Conservation (phyloP, 148 eudicot species). For the Fagopyrum tataricum region DNA sequence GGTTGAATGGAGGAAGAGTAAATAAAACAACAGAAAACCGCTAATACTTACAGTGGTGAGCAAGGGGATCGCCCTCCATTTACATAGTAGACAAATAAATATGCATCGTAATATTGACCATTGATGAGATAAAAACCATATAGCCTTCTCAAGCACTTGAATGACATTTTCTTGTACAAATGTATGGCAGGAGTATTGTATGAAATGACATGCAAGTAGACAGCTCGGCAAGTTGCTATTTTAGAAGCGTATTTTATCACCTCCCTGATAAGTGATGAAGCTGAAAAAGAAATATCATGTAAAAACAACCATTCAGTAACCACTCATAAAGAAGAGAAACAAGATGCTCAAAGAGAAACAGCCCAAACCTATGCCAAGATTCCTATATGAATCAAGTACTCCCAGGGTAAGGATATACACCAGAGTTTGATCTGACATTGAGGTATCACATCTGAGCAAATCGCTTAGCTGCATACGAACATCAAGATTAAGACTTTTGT, state of each 20-base stretch:
- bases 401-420: slow-evolving; percentile 89
- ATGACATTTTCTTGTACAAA: slow-evolving; percentile 86
- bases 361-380: slow-evolving; percentile 73
- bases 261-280: slow-evolving; percentile 68
- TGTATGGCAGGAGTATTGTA: slow-evolving; percentile 81
- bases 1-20: background rate
- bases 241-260: slow-evolving; percentile 74
- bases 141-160: slow-evolving; percentile 69
- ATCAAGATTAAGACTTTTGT: background rate
- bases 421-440: slow-evolving; percentile 59
- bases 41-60: slow-evolving; percentile 77
- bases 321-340: slow-evolving; percentile 11
- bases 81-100: slow-evolving; percentile 78
- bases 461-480: slow-evolving; percentile 59
- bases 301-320: background rate
- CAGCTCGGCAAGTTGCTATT: slow-evolving; percentile 68
- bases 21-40: background rate
- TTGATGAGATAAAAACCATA: slow-evolving; percentile 68
- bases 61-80: slow-evolving; percentile 96
- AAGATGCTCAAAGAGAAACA: slow-evolving; percentile 2
- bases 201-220: slow-evolving; percentile 86
- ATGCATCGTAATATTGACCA: slow-evolving; percentile 79
- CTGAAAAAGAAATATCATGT: slow-evolving; percentile 35
- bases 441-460: slow-evolving; percentile 56
- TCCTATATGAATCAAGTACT: slow-evolving; percentile 84